phyloP scores from a whole-genome alignment of 2,329 filamentous ascomycete species.

The Amauroascus niger region DNA sequence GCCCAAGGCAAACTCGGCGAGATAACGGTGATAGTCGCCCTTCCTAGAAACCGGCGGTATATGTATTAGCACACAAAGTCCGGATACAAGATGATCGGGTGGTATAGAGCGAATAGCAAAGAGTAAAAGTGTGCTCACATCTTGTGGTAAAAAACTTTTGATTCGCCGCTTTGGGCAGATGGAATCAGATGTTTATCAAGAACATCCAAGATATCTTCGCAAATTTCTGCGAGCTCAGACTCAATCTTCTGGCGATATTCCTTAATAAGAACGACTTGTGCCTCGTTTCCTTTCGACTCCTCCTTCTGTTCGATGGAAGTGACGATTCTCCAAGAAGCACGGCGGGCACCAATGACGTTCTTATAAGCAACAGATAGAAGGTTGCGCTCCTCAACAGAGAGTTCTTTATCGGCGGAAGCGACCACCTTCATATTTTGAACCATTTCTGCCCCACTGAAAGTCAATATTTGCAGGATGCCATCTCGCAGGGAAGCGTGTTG shows the following conservation, averaged over 20 bases:
- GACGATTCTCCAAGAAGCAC: constrained; percentile 96
- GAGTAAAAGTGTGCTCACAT: constrained; percentile 52
- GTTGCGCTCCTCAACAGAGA: constrained; percentile 92
- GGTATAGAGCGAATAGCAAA: neutral
- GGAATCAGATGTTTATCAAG: constrained; percentile 90
- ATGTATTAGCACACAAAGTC: neutral
- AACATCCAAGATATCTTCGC: constrained; percentile 91
- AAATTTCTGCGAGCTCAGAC: constrained; percentile 91
- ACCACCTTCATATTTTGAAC: constrained; percentile 99
- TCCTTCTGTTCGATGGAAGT: constrained; percentile 99
- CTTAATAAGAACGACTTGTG: constrained; percentile 85
- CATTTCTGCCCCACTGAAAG: constrained; percentile 60
- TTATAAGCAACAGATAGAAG: constrained; percentile 97
- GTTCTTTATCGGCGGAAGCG: constrained; percentile 72
- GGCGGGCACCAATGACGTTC: constrained; percentile 94
- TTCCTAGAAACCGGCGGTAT: constrained; percentile 57
- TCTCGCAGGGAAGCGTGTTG: constrained; percentile 17
- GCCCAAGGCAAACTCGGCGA: constrained; percentile 89
- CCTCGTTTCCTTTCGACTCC: constrained; percentile 94
- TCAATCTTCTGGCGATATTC: constrained; percentile 99
- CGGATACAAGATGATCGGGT: neutral
- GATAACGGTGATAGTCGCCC: constrained; percentile 98
- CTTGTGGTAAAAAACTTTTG: constrained; percentile 99
- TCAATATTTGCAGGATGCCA: constrained; percentile 17
- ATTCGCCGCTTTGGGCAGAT: constrained; percentile 89